phyloP scores from a whole-genome alignment of 495 filamentous ascomycete species.

The Podospora australis region DNA sequence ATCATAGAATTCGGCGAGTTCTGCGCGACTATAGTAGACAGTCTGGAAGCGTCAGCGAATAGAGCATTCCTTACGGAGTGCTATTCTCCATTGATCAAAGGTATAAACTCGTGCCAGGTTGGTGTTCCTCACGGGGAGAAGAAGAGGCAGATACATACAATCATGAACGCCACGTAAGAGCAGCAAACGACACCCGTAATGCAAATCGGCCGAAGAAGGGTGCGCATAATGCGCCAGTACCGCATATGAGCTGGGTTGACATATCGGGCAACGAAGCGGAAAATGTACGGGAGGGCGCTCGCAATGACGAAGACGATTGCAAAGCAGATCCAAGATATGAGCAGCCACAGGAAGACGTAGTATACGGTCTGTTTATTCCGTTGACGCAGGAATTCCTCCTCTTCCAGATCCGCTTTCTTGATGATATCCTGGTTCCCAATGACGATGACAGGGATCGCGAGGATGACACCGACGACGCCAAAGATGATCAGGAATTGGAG shows the following conservation, averaged over 20 bases:
- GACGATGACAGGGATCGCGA: conserved; percentile 14
- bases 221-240: conserved; percentile 24
- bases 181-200: conserved; percentile 8
- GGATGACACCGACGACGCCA: conserved; percentile 3
- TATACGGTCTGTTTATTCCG: conserved; percentile 10
- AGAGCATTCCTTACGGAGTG: not conserved
- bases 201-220: conserved; percentile 17
- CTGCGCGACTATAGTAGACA: conserved; percentile 6
- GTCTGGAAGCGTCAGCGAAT: conserved; percentile 1
- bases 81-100: too few species aligned
- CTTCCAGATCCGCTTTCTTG: conserved; percentile 1
- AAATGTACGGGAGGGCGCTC: conserved; percentile 20
- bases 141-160: conserved; percentile 3
- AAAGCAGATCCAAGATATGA: conserved; percentile 17
- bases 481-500: conserved; percentile 14
- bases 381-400: conserved; percentile 4
- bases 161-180: conserved; percentile 11
- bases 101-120: too few species aligned
- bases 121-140: too few species aligned
- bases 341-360: conserved; percentile 20
- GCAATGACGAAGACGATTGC: conserved; percentile 12
- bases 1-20: conserved; percentile 7
- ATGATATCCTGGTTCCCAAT: conserved; percentile 5
- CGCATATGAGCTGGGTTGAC: conserved; percentile 23
- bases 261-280: conserved; percentile 21